These are phyloP conservation scores for Apiotrichum laibachii DNA, from an alignment of 1,284 basidiomycete species.

Conservation along the genomic window DNA sequence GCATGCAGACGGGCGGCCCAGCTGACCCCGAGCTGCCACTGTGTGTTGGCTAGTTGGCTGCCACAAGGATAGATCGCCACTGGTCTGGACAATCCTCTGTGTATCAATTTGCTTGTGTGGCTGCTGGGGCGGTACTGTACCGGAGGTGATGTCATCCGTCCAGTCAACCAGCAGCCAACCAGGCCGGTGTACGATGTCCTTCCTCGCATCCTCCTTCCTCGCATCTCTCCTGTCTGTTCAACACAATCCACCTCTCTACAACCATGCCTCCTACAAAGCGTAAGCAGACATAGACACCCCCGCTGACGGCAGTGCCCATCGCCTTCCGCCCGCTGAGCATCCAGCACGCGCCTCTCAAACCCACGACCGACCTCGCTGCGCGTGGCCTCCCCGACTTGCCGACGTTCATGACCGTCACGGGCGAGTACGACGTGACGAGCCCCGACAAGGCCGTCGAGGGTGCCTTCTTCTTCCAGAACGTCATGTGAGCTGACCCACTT, in stretches of 20 bases:
- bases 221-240: no score
- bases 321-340: neutral
- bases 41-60: no score
- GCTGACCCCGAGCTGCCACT: no score
- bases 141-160: no score
- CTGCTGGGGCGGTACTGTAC: no score
- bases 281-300: neutral
- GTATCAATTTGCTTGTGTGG: no score
- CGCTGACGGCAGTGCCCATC: neutral
- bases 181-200: no score
- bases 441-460: neutral
- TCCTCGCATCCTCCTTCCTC: no score
- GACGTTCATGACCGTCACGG: neutral
- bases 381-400: neutral
- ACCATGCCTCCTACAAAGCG: neutral
- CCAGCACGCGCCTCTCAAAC: neutral
- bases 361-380: neutral
- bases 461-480: neutral
- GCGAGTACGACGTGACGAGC: neutral
- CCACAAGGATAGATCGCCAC: no score
- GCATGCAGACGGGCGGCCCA: no score
- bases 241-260: neutral
- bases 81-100: no score
- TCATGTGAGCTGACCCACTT: neutral
- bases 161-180: no score